Evolutionary conservation across 805 yeast species (phyloP).

Genomic region (Nakazawaea wyomingensis): DNA sequence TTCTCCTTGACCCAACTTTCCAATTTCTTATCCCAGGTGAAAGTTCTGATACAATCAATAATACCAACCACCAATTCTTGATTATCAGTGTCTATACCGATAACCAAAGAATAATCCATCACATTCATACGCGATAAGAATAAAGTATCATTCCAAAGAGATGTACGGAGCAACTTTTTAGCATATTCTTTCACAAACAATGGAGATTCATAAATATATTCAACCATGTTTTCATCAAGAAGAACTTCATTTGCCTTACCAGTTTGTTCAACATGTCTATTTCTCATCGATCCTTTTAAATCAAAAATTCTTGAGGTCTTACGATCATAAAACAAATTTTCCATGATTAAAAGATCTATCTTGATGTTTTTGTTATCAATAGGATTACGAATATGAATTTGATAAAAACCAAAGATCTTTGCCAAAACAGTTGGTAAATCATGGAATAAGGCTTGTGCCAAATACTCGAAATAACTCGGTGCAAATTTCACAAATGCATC

Average conservation of each 20-base stretch:
- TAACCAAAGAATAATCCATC: conserved; percentile 95
- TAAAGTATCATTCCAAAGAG: conserved; percentile 91
- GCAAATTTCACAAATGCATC: conserved; percentile 95
- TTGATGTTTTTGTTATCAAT: conserved; percentile 70
- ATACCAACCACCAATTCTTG: conserved; percentile 85
- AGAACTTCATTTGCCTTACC: conserved; percentile 93
- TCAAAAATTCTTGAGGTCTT: conserved; percentile 86
- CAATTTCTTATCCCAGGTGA: conserved; percentile 97
- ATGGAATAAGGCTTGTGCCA: conserved; percentile 92
- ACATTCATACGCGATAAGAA: conserved; percentile 96
- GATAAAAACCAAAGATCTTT: conserved; percentile 93
- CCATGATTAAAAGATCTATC: conserved; percentile 93
- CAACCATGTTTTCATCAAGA: conserved; percentile 96
- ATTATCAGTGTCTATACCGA: conserved; percentile 76
- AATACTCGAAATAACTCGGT: conserved; percentile 92
- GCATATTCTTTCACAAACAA: conserved; percentile 90
- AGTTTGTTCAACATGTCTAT: conserved; percentile 93
- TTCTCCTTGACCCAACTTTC: conserved; percentile 99
- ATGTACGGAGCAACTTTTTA: conserved; percentile 78
- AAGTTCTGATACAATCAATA: conserved; percentile 89
- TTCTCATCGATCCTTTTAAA: conserved; percentile 96
- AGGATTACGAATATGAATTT: conserved; percentile 80
- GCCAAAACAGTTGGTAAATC: conserved; percentile 93
- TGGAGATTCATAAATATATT: conserved; percentile 93
- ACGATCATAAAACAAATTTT: conserved; percentile 81